Percentiles rank a stretch among this genome's conserved stretches.
These are phyloP conservation scores for Gynandropsis gynandra DNA, from an alignment of 345 rosid species.

Conservation along the genomic window DNA sequence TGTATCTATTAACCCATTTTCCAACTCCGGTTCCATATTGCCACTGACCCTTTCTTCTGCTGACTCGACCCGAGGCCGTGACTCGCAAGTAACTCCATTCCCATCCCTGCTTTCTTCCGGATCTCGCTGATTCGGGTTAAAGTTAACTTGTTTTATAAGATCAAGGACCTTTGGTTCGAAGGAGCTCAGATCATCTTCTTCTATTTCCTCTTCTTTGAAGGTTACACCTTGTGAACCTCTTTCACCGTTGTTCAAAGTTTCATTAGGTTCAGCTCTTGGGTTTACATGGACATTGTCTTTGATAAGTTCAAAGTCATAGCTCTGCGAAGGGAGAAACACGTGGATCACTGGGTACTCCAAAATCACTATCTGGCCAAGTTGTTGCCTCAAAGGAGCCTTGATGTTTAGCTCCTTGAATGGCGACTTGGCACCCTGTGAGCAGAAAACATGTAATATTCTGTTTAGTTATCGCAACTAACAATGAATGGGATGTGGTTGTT, in stretches of 20 bases:
- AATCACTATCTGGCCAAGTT: conserved; percentile 45
- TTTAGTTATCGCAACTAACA: neutral
- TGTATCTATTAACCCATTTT: conserved; percentile 55
- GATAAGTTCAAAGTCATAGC: conserved; percentile 52
- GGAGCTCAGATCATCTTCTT: conserved; percentile 37
- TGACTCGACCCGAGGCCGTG: conserved; percentile 16
- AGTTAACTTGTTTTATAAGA: conserved; percentile 25
- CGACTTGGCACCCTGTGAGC: conserved; percentile 55
- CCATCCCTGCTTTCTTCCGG: conserved; percentile 16
- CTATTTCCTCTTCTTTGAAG: conserved; percentile 66
- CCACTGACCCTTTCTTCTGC: conserved; percentile 19
- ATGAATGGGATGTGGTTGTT: neutral
- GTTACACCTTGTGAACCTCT: conserved; percentile 35
- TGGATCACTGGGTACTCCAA: conserved; percentile 84
- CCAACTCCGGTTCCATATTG: conserved; percentile 52
- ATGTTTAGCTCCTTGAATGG: conserved; percentile 58
- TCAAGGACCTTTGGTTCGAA: conserved; percentile 43
- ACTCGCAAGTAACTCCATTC: conserved; percentile 13
- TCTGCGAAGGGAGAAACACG: conserved; percentile 69
- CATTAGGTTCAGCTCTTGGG: conserved; percentile 22
- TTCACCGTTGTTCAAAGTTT: conserved; percentile 24
- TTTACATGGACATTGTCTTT: conserved; percentile 23
- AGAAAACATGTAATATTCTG: conserved; percentile 6
- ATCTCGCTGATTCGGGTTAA: conserved; percentile 23
- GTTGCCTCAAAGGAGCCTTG: conserved; percentile 51